Base-by-base conservation (phyloP, 129 eudicot genomes). In the Escallonia herrerae region DNA sequence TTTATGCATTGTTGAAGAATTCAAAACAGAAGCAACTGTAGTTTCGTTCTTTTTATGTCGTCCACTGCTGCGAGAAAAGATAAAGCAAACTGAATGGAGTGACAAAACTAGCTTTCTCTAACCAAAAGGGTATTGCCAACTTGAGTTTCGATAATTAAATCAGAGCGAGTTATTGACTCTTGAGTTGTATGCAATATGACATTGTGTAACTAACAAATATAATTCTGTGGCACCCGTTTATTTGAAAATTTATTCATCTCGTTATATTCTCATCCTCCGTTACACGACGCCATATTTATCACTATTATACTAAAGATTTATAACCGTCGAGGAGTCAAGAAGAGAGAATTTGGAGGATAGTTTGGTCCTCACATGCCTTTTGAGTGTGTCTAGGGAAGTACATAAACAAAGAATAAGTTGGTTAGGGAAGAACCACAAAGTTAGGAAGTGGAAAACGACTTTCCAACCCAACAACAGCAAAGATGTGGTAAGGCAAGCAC, bases 391-490 rank as follows among this genome's bases (percentile, higher is more conserved):
- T 57, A 65, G 72, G 71, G 79, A 64, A 56, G 53, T 0, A 7
- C 57, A 3, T 13, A 42, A 45, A 65, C 33, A 55, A 65, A 75
- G 4, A 46, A 46, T 11, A 15, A n/a, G 64, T 45, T 74, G 58
- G 83, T 80, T 79, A 56, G 67, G 60, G 47, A 72, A 58, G 77
- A 73, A 74, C 65, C 67, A 67, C 72, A 72, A 78, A 66, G 70
- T 46, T 82, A 79, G 83, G 90, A 77, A 74, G 63, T 64, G 77
- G 95, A 90, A 82, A 87, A 74, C 44, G 95, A 87, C 95, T 77
- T 89, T 88, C 87, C 90, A 90, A 82, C 97, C 74, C 68, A 51
- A 52, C 60, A 65, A 79, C 95, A 84, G 93, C 97, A 77, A 69
- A 75, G 67, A 82, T 87, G 79, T 43, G 90, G 76, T 83, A 68